Base-by-base conservation (phyloP, 768 basidiomycete species). In the Agrocybe chaxingu region DNA sequence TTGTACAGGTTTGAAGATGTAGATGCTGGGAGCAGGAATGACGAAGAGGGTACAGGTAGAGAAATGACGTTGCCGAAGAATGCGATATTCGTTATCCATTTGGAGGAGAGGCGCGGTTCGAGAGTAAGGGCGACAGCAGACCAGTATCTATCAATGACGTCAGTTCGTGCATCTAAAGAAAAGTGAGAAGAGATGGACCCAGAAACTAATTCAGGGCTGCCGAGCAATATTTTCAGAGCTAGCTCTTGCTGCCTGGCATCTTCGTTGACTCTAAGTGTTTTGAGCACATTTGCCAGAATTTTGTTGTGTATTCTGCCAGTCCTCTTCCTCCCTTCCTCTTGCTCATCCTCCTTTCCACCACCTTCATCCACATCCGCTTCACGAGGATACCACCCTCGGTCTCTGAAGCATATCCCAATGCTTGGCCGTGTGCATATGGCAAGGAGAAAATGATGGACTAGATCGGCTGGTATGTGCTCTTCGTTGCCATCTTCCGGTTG, bases 41-140 rank as follows among this genome's bases (percentile, higher is more conserved):
- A 79, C 0, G 71, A 57, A 0, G 71, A 57, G 0, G 94, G 92
- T 1, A 93, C 69, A 0, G 89, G 82, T 0, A 93, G 77, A 0
- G 89, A 86, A 45, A 97, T 76, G 47, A 98, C 78, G 7, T 76
- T 75, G 2, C 87, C 90, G 36, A 91, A 81, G 61, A 94, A 88
- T 4, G 90, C 75, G 56, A 97, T 84, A 51, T 93, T 96, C 0
- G 87, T 81, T 31, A 98, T 84, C 94, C 96, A 98, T 62, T 86
- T 87, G 0, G 89, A 89, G 0, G 90, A 89, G 4, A 94, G 77
- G 2, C 92, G 83, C 0, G 93, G 92, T 58, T 96, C 92, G 4
- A 95, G 74, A 0, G 89, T 87, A 32, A 92, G 68, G 2, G 77
- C 76, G 3, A 79, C 82, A 1, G 75, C 75, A 10, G 82, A 63